phyloP scores from a whole-genome alignment of 1,139 yeast genomes.

The Magnusiomyces clavatus region DNA sequence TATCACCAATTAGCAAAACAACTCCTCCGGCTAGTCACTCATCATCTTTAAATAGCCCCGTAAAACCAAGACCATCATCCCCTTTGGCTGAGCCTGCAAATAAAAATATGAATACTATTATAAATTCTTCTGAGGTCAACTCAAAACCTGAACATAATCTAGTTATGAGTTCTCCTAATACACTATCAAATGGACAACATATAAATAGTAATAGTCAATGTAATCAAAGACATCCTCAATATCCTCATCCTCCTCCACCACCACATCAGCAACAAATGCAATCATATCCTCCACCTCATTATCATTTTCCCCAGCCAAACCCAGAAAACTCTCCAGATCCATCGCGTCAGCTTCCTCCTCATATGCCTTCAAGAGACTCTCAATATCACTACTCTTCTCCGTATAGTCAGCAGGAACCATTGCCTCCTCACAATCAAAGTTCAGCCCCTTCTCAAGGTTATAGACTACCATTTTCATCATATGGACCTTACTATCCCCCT shows the following conservation, averaged over 20 bases:
- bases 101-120: too few species aligned
- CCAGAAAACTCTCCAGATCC: not conserved
- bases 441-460: not conserved
- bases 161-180: too few species aligned
- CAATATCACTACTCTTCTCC: not conserved
- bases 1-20: too few species aligned
- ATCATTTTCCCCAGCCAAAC: not conserved
- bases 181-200: too few species aligned
- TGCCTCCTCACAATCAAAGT: not conserved
- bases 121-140: too few species aligned
- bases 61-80: too few species aligned
- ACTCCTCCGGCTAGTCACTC: too few species aligned
- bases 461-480: not conserved
- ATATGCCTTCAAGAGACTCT: not conserved
- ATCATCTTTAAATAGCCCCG: too few species aligned
- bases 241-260: slow-evolving; percentile 6
- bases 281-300: not conserved
- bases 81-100: too few species aligned
- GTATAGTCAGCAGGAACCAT: not conserved
- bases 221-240: not conserved
- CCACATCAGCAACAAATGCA: not conserved
- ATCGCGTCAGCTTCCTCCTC: not conserved
- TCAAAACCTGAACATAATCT: too few species aligned
- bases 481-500: not conserved
- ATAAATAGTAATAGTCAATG: not conserved